These are phyloP conservation scores for Eimeria nieschulzi DNA, from an alignment of 169 alveolate species.

Conservation along the genomic window DNA sequence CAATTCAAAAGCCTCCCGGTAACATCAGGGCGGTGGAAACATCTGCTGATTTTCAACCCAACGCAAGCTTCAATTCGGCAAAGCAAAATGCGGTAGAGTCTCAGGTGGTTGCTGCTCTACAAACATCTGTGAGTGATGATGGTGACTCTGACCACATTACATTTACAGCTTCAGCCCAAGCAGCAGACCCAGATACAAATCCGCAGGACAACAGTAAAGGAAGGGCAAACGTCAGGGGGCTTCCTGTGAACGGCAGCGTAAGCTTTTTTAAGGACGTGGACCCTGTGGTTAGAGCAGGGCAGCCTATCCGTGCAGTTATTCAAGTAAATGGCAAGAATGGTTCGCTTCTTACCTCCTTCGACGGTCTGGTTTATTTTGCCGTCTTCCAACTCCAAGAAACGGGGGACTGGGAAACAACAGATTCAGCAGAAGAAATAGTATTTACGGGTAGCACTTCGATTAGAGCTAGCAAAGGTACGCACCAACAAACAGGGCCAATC, in stretches of 20 bases:
- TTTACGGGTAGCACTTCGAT: background rate
- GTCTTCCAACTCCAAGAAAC: background rate
- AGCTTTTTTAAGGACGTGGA: background rate
- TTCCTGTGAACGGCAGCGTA: background rate
- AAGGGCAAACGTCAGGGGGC: background rate
- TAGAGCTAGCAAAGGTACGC: background rate
- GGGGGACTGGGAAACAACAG: background rate
- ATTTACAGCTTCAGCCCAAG: too few species aligned
- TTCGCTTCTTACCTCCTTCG: background rate
- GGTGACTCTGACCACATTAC: too few species aligned
- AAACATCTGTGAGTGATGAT: too few species aligned
- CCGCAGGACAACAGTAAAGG: too few species aligned
- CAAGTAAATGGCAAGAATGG: background rate
- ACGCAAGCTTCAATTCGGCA: too few species aligned
- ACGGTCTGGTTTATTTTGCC: background rate
- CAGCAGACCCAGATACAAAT: too few species aligned
- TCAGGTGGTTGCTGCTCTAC: too few species aligned
- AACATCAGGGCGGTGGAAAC: too few species aligned
- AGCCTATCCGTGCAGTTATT: background rate
- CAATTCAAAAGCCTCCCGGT: too few species aligned
- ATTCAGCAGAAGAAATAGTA: background rate
- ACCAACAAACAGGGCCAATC: too few species aligned
- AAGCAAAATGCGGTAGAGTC: too few species aligned
- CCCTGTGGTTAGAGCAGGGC: background rate
- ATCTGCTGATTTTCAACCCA: too few species aligned